Base-by-base conservation (phyloP, 495 filamentous ascomycete genomes). In the Penicillium coffeae region DNA sequence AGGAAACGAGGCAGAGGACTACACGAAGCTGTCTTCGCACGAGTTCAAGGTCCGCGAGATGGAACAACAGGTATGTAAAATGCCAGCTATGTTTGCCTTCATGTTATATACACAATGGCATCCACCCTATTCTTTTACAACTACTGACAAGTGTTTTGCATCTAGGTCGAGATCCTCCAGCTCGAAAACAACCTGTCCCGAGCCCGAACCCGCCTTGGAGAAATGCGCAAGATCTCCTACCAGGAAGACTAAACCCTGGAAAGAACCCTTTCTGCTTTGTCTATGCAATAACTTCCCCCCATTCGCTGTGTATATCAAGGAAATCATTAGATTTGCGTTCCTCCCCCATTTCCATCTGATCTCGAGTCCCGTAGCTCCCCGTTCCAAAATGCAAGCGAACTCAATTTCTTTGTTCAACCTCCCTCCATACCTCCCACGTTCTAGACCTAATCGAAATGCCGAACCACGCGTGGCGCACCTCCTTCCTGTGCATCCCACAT, bases 161-260 rank as follows among this genome's bases (percentile, higher is more conserved):
- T 27, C 7, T 52, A 96, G 91, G 93, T 98, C 59, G 92, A 97
- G 72, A 97, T 98, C 40, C 78, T 96, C 33, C 89, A 97, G 72
- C 80, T 98, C 41, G 93, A 97, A 72, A 97, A 96, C 65, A 72
- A 76, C 45, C 77, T 98, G 21, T 71, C 82, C n/a, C 77, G 85
- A 25, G 92, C 93, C 15, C 77, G 93, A 54, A 81, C 86, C 60
- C 76, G 90, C 41, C 72, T 98, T 32, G 93, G 93, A 49, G 93
- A 98, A 76, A 96, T 98, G 94, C 83, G 93, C 69, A 98, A 97
- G 83, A 88, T 97, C 38, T 93, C 88, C 1, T 98, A 98, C 74
- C 90, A 88, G 55, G 89, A 95, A 62, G 87, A 95, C 1, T 77
- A 65, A 58, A 44, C 33, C 15, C 12, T 15, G 10, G 10, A 20